Conservation (phyloP, 2,329 filamentous ascomycete species). For the Davidsoniella eucalypti region DNA sequence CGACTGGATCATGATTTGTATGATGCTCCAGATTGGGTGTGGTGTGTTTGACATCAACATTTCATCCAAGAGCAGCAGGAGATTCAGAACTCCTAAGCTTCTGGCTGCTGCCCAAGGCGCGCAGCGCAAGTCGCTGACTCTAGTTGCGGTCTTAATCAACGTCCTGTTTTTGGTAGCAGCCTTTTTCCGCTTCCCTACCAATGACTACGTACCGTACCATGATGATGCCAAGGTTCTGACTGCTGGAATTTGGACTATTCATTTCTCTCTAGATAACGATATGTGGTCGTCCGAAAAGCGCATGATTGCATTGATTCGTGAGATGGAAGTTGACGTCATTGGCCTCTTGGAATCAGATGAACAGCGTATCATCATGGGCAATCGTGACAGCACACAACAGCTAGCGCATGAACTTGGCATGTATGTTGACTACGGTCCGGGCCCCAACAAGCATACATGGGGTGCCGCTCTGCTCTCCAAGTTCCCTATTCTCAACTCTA, state of each 20-base stretch:
- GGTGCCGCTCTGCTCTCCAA: slow-evolving; percentile 84
- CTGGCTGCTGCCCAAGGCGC: slow-evolving; percentile 17
- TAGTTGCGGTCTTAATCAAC: slow-evolving; percentile 57
- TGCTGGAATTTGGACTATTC: slow-evolving; percentile 95
- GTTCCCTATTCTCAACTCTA: slow-evolving; percentile 94
- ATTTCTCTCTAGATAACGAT: slow-evolving; percentile 94
- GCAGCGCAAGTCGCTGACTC: slow-evolving; percentile 35
- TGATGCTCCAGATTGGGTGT: slow-evolving; percentile 68
- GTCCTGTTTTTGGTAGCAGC: slow-evolving; percentile 64
- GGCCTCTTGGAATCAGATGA: slow-evolving; percentile 87
- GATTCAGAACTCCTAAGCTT: slow-evolving; percentile 13
- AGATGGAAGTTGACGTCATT: slow-evolving; percentile 92
- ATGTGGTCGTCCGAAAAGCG: slow-evolving; percentile 97
- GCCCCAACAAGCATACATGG: slow-evolving; percentile 98
- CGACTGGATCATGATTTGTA: slow-evolving; percentile 84
- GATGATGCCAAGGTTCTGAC: slow-evolving; percentile 74
- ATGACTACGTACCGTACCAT: slow-evolving; percentile 85
- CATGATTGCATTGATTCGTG: slow-evolving; percentile 78
- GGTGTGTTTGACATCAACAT: slow-evolving; percentile 61
- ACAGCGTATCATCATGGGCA: slow-evolving; percentile 98
- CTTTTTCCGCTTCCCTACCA: slow-evolving; percentile 80
- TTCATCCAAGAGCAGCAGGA: slow-evolving; percentile 20
- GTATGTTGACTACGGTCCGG: slow-evolving; percentile 95
- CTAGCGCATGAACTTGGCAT: slow-evolving; percentile 93
- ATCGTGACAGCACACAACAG: slow-evolving; percentile 88